A percentile compares a stretch with the other conserved stretches of the same genome.
Conservation (phyloP, 495 filamentous ascomycete species). For the Penicillium mononematosum region DNA sequence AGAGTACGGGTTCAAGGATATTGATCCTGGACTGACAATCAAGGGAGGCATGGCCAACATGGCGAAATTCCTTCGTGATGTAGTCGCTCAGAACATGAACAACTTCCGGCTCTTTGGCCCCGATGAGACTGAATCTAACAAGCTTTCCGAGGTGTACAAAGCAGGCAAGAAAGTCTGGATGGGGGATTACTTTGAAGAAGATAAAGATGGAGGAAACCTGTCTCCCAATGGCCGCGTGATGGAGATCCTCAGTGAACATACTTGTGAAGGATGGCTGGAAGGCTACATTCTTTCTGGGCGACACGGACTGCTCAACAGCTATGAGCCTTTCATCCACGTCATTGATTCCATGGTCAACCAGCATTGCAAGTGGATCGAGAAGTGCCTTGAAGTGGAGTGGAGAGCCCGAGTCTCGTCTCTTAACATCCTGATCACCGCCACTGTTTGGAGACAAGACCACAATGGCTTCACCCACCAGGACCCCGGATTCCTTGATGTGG, state of each 20-base stretch:
- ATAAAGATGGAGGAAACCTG: conserved; percentile 66
- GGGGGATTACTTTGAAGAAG: conserved; percentile 71
- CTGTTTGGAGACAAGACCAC: conserved; percentile 77
- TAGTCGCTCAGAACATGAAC: conserved; percentile 56
- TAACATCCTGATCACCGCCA: conserved; percentile 72
- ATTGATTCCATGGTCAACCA: conserved; percentile 80
- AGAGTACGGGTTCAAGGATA: conserved; percentile 55
- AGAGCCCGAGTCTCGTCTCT: conserved; percentile 63
- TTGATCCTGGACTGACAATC: conserved; percentile 49
- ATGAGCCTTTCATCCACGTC: conserved; percentile 76
- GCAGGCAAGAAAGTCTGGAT: conserved; percentile 75
- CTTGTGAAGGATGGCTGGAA: conserved; percentile 74
- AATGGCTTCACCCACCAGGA: conserved; percentile 80
- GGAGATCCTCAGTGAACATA: conserved; percentile 77
- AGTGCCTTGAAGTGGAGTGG: conserved; percentile 71
- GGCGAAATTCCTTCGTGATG: conserved; percentile 59
- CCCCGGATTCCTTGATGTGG: conserved; percentile 71
- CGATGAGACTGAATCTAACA: conserved; percentile 76
- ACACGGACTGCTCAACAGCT: conserved; percentile 71
- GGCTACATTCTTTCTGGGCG: conserved; percentile 69
- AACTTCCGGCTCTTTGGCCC: conserved; percentile 73
- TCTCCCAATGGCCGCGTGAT: conserved; percentile 64
- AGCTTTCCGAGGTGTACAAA: conserved; percentile 64
- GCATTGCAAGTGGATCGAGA: conserved; percentile 79
- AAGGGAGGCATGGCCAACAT: conserved; percentile 64